Conservation (phyloP, 495 filamentous ascomycete genomes). For the Viridothelium virens region DNA sequence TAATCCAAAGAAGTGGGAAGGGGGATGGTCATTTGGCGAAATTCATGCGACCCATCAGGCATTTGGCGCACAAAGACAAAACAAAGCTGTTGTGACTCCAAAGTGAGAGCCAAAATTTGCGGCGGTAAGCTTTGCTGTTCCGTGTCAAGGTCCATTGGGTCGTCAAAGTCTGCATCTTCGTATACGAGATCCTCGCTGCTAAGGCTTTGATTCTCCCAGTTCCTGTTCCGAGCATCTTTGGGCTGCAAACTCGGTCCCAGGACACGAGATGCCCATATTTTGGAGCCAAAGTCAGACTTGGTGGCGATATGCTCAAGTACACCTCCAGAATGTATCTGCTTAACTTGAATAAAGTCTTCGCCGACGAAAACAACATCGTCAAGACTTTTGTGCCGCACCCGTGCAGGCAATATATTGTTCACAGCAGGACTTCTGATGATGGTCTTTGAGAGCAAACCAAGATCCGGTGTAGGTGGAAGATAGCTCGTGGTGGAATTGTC, state of each 20-base stretch:
- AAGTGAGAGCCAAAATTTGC: slow-evolving; percentile 65
- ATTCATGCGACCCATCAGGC: slow-evolving; percentile 43
- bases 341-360: slow-evolving; percentile 60
- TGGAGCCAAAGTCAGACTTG: slow-evolving; percentile 67
- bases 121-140: slow-evolving; percentile 46
- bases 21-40: slow-evolving; percentile 51
- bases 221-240: slow-evolving; percentile 15
- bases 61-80: slow-evolving; percentile 58
- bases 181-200: slow-evolving; percentile 25
- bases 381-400: slow-evolving; percentile 55
- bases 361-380: slow-evolving; percentile 86
- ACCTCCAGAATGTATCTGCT: slow-evolving; percentile 53
- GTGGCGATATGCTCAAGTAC: slow-evolving; percentile 61
- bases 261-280: slow-evolving; percentile 58
- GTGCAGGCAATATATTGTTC: slow-evolving; percentile 72
- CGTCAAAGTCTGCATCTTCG: slow-evolving; percentile 19
- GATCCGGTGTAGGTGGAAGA: slow-evolving; percentile 17
- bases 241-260: slow-evolving; percentile 34
- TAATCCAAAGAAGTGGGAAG: slow-evolving; percentile 48
- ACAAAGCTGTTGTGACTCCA: slow-evolving; percentile 59
- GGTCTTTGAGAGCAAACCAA: slow-evolving; percentile 70
- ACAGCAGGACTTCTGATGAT: slow-evolving; percentile 65
- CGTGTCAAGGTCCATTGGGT: slow-evolving; percentile 3
- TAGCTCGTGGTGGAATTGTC: too few species aligned
- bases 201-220: slow-evolving; percentile 18